phyloP scores from a whole-genome alignment of 176 grass and related monocot genomes.

The Ensete ventricosum region DNA sequence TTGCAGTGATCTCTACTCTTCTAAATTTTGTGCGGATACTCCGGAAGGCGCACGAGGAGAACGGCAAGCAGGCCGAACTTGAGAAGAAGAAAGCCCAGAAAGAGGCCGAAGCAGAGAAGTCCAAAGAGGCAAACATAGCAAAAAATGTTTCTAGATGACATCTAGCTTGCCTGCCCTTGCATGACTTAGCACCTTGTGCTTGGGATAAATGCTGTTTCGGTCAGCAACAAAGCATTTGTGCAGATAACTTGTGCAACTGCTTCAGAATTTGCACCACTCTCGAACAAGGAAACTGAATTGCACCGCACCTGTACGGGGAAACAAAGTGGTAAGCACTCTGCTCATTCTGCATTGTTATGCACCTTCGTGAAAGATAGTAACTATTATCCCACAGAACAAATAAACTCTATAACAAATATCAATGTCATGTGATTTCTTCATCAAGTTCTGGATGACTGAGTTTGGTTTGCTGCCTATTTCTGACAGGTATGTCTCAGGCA shows the following conservation, averaged over 20 bases:
- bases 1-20: slow-evolving; percentile 71
- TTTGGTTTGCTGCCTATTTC: slow-evolving; percentile 5
- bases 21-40: slow-evolving; percentile 72
- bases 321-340: neutral
- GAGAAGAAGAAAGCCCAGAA: slow-evolving; percentile 86
- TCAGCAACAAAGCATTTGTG: slow-evolving; percentile 20
- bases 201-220: neutral
- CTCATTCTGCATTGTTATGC: neutral
- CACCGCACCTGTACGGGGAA: neutral
- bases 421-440: neutral
- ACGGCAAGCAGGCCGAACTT: slow-evolving; percentile 61
- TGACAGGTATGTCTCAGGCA: slow-evolving; percentile 3
- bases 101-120: slow-evolving; percentile 49
- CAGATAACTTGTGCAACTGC: slow-evolving; percentile 23
- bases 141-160: slow-evolving; percentile 32
- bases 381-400: too few species aligned
- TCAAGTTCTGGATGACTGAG: neutral
- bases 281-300: neutral
- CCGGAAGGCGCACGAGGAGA: slow-evolving; percentile 72
- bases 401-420: too few species aligned
- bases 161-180: neutral
- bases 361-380: too few species aligned
- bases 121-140: slow-evolving; percentile 38
- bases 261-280: neutral
- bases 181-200: slow-evolving; percentile 11